A percentile compares a stretch with the other conserved stretches of the same genome.
Evolutionary conservation across 495 filamentous ascomycete species (phyloP).

Genomic region (Friedmanniomyces endolithicus): DNA sequence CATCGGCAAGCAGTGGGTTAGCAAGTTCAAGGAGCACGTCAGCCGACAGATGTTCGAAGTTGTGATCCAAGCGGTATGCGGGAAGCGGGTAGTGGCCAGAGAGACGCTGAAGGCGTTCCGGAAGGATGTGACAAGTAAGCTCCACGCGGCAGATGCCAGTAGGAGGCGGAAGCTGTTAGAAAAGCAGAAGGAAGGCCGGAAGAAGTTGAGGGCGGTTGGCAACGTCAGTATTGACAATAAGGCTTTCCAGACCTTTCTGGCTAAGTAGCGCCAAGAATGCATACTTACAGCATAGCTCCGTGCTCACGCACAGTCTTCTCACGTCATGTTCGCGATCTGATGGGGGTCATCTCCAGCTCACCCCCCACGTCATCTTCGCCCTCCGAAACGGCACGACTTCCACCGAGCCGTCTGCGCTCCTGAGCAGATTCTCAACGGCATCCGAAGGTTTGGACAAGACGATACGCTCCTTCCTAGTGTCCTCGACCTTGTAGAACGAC

Average conservation of each 20-base stretch:
- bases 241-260: slow-evolving; percentile 82
- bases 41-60: slow-evolving; percentile 94
- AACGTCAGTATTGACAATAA: slow-evolving; percentile 87
- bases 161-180: slow-evolving; percentile 78
- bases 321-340: too few species aligned
- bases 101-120: slow-evolving; percentile 95
- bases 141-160: slow-evolving; percentile 81
- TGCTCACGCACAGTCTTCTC: too few species aligned
- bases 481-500: slow-evolving; percentile 52
- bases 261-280: slow-evolving; percentile 35
- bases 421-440: slow-evolving; percentile 48
- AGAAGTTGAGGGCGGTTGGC: slow-evolving; percentile 60
- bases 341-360: slow-evolving; percentile 22
- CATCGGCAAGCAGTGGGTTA: slow-evolving; percentile 75
- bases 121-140: slow-evolving; percentile 85
- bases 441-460: slow-evolving; percentile 49
- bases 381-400: slow-evolving; percentile 62
- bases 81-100: slow-evolving; percentile 71
- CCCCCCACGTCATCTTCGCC: slow-evolving; percentile 53
- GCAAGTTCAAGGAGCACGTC: slow-evolving; percentile 94
- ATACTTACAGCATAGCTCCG: background rate
- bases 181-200: slow-evolving; percentile 93
- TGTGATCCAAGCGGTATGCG: slow-evolving; percentile 82
- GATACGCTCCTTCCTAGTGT: slow-evolving; percentile 41
- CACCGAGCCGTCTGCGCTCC: slow-evolving; percentile 45